Percentiles rank a stretch among this genome's conserved stretches.
Evolutionary conservation across 2,329 filamentous ascomycete genomes (phyloP).

Genomic region (Beauveria varroae): DNA sequence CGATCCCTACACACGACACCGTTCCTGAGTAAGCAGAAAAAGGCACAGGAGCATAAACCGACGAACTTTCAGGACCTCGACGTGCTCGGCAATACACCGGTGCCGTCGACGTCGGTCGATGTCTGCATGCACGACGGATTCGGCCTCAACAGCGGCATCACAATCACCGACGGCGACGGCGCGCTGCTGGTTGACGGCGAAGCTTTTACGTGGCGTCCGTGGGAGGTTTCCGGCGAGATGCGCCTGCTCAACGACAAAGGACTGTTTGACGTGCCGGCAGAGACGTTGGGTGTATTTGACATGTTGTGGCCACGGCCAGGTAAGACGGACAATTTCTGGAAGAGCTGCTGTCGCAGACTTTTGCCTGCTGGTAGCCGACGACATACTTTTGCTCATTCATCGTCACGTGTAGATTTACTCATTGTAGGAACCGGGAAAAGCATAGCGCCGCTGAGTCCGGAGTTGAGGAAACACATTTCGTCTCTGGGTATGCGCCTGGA

Average conservation of each 20-base stretch:
- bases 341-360: not conserved
- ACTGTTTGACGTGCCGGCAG: constrained; percentile 67
- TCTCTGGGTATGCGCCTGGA: constrained; percentile 79
- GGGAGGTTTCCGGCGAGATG: constrained; percentile 45
- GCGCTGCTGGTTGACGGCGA: constrained; percentile 78
- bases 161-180: constrained; percentile 61
- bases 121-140: constrained; percentile 79
- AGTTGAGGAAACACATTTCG: constrained; percentile 64
- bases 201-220: constrained; percentile 83
- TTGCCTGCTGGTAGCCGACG: not conserved
- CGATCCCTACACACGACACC: constrained; percentile 16
- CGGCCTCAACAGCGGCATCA: constrained; percentile 72
- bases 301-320: constrained; percentile 84
- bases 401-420: constrained; percentile 60
- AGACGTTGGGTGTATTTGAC: constrained; percentile 67
- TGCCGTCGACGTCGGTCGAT: constrained; percentile 77
- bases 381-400: not conserved
- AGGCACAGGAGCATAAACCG: constrained; percentile 26
- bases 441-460: constrained; percentile 68
- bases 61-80: constrained; percentile 69
- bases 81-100: constrained; percentile 66
- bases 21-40: constrained; percentile 15
- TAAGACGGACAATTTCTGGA: constrained; percentile 27
- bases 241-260: constrained; percentile 66
- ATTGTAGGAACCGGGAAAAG: constrained; percentile 78